Evolutionary conservation across 164 flowering plant species (phyloP).

Genomic region (Berberis vulgaris): DNA sequence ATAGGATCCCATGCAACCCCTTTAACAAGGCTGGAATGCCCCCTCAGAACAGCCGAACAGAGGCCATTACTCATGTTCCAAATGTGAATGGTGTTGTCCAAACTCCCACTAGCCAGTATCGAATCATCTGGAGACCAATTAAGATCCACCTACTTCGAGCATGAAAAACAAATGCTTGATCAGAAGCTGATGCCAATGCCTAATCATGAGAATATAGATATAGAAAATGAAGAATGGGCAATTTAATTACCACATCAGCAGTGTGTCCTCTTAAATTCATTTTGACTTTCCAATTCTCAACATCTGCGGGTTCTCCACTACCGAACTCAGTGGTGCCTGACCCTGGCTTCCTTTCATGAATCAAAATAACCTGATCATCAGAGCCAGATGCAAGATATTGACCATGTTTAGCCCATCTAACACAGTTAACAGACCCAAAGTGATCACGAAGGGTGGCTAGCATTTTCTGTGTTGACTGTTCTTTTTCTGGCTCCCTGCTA

Average conservation of each 20-base stretch:
- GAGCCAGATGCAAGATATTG: constrained; percentile 92
- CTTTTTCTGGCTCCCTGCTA: constrained; percentile 40
- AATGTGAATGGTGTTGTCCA: constrained; percentile 90
- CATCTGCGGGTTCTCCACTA: constrained; percentile 98
- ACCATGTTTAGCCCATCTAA: constrained; percentile 98
- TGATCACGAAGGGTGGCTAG: constrained; percentile 97
- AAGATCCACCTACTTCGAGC: constrained; percentile 99
- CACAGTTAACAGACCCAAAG: constrained; percentile 98
- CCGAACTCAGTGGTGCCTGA: constrained; percentile 99
- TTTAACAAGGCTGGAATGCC: constrained; percentile 98
- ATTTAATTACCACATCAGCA: constrained; percentile 91
- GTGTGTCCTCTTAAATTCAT: constrained; percentile 98
- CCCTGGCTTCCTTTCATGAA: constrained; percentile 97
- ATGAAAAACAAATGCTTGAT: constrained; percentile 30
- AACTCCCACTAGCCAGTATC: constrained; percentile 86
- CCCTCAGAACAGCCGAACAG: constrained; percentile 94
- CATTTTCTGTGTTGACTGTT: constrained; percentile 54
- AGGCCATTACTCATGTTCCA: constrained; percentile 96
- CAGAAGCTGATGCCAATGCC: constrained; percentile 14
- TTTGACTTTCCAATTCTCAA: constrained; percentile 95
- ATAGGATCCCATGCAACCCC: constrained; percentile 99
- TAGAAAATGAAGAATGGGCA: constrained; percentile 2
- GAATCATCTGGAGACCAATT: constrained; percentile 99
- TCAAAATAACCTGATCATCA: constrained; percentile 86
- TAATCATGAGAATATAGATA: background rate